These are phyloP conservation scores for Spergularia marina DNA, from an alignment of 148 eudicot genomes.

Conservation along the genomic window DNA sequence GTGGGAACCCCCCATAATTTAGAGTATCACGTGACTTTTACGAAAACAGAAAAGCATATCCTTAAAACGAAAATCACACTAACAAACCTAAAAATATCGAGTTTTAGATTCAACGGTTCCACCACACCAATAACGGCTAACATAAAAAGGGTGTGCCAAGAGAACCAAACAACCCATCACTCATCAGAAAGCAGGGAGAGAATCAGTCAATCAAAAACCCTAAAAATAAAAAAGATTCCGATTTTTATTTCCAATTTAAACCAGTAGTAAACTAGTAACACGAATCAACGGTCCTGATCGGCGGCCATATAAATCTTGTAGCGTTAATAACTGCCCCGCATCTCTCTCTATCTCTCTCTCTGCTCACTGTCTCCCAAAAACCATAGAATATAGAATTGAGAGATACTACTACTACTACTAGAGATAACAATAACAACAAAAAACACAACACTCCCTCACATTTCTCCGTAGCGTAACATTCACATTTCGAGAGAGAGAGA, in stretches of 20 bases:
- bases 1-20: too few relatives aligned
- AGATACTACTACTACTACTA: too few relatives aligned
- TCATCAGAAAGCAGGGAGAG: background rate
- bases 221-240: constrained; percentile 9
- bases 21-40: too few relatives aligned
- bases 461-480: too few relatives aligned
- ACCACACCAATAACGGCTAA: constrained; percentile 3
- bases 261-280: background rate
- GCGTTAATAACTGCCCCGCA: background rate
- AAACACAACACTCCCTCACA: background rate
- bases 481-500: background rate
- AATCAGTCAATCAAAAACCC: constrained; percentile 14
- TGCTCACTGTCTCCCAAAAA: background rate
- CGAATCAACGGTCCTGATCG: constrained; percentile 35
- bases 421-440: background rate
- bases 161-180: background rate
- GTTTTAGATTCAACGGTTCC: too few relatives aligned
- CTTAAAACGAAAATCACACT: too few relatives aligned
- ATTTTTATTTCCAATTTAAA: background rate
- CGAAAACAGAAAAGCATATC: too few relatives aligned
- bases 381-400: background rate
- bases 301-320: background rate
- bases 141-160: background rate
- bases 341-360: background rate
- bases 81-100: too few relatives aligned